Percentiles rank a stretch among this genome's conserved stretches.
phyloP scores from a whole-genome alignment of 768 basidiomycete species.

The Russula olivacea region DNA sequence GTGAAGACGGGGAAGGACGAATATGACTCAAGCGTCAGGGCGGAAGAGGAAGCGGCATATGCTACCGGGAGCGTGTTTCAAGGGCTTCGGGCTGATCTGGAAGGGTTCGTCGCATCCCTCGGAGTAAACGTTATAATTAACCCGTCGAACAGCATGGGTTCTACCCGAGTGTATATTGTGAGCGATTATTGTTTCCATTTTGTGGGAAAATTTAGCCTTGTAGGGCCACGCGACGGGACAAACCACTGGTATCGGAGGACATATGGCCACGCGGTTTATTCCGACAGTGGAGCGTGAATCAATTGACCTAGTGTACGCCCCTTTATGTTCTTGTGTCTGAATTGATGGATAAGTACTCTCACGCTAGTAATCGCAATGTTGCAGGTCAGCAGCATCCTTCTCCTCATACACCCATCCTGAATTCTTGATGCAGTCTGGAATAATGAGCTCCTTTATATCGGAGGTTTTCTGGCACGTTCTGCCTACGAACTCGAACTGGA shows the following conservation, averaged over 20 bases:
- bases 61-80: slow-evolving; percentile 78
- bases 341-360: neutral
- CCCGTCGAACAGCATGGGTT: slow-evolving; percentile 45
- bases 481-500: slow-evolving; percentile 82
- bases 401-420: neutral
- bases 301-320: slow-evolving; percentile 72
- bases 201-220: neutral
- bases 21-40: slow-evolving; percentile 64
- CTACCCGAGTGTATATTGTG: slow-evolving; percentile 79
- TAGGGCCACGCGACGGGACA: slow-evolving; percentile 89
- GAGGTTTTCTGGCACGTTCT: slow-evolving; percentile 73
- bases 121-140: neutral
- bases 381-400: slow-evolving; percentile 42
- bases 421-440: slow-evolving; percentile 66
- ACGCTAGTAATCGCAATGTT: slow-evolving; percentile 68
- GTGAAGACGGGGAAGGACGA: slow-evolving; percentile 73
- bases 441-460: slow-evolving; percentile 76
- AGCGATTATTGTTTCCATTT: slow-evolving; percentile 22
- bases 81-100: slow-evolving; percentile 79
- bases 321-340: neutral
- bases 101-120: slow-evolving; percentile 52
- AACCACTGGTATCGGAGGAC: slow-evolving; percentile 75
- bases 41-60: slow-evolving; percentile 54
- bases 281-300: slow-evolving; percentile 95
- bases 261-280: slow-evolving; percentile 79